phyloP scores from a whole-genome alignment of 1,284 basidiomycete species.

The Ustilago curta region DNA sequence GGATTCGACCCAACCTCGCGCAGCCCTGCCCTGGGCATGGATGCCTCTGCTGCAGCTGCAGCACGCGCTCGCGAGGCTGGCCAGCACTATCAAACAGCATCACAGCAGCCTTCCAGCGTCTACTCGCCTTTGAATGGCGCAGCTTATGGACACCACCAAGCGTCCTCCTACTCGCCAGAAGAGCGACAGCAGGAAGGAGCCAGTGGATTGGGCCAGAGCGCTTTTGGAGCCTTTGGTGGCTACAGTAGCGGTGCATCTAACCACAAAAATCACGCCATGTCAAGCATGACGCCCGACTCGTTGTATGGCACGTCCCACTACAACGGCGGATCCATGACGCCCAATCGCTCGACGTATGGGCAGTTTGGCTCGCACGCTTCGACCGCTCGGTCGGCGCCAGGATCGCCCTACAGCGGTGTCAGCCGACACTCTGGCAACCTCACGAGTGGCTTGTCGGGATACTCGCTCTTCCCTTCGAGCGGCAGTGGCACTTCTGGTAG shows the following conservation, averaged over 20 bases:
- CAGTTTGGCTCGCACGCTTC: slow-evolving; percentile 34
- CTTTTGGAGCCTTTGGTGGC: slow-evolving; percentile 44
- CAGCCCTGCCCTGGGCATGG: slow-evolving; percentile 41
- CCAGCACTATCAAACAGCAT: slow-evolving; percentile 28
- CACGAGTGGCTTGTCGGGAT: slow-evolving; percentile 25
- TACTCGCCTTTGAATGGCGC: slow-evolving; percentile 35
- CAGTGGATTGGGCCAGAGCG: slow-evolving; percentile 22
- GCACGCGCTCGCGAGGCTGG: slow-evolving; percentile 34
- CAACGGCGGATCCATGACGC: slow-evolving; percentile 38
- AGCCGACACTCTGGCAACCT: slow-evolving; percentile 36
- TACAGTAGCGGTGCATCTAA: slow-evolving; percentile 18
- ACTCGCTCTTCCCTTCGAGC: slow-evolving; percentile 47
- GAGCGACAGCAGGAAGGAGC: slow-evolving; percentile 43
- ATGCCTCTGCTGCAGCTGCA: slow-evolving; percentile 25
- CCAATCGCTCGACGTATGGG: slow-evolving; percentile 30
- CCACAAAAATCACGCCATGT: slow-evolving; percentile 19
- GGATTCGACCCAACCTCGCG: slow-evolving; percentile 49
- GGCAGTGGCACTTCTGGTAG: slow-evolving; percentile 14
- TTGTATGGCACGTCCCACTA: slow-evolving; percentile 42
- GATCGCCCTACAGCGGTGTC: slow-evolving; percentile 50
- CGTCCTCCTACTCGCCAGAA: slow-evolving; percentile 36
- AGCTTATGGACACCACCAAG: slow-evolving; percentile 23
- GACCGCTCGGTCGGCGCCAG: slow-evolving; percentile 40
- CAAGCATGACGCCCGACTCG: slow-evolving; percentile 34
- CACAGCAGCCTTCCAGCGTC: slow-evolving; percentile 33